Conservation (phyloP, 495 filamentous ascomycete species). For the Penicillium dipodomyicola region DNA sequence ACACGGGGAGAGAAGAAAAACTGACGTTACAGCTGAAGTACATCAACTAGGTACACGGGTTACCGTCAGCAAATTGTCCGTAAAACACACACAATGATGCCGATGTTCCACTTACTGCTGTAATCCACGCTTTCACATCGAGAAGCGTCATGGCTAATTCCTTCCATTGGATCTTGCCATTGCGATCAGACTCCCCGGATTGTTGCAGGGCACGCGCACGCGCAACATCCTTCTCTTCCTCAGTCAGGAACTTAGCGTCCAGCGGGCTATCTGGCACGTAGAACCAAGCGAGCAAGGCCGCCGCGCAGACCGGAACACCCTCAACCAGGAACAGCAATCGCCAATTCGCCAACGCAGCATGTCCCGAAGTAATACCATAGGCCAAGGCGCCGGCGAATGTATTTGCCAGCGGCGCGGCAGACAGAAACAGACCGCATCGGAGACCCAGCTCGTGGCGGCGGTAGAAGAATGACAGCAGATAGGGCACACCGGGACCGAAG, state of each 20-base stretch:
- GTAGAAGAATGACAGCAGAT: slow-evolving; percentile 81
- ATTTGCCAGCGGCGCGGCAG: slow-evolving; percentile 76
- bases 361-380: slow-evolving; percentile 75
- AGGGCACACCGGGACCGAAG: slow-evolving; percentile 69
- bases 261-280: slow-evolving; percentile 70
- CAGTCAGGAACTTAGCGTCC: slow-evolving; percentile 65
- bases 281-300: slow-evolving; percentile 65
- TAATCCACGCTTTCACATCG: slow-evolving; percentile 61
- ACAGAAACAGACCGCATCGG: slow-evolving; percentile 72
- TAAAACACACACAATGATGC: background rate
- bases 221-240: slow-evolving; percentile 69
- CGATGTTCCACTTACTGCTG: slow-evolving; percentile 37
- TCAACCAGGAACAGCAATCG: slow-evolving; percentile 80
- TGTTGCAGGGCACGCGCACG: slow-evolving; percentile 60
- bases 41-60: slow-evolving; percentile 43
- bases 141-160: slow-evolving; percentile 57
- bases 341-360: slow-evolving; percentile 69
- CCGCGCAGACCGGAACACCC: slow-evolving; percentile 66
- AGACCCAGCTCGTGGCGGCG: slow-evolving; percentile 73
- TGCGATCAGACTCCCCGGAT: slow-evolving; percentile 55
- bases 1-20: slow-evolving; percentile 83
- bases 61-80: background rate
- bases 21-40: slow-evolving; percentile 62
- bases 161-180: slow-evolving; percentile 53
- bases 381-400: slow-evolving; percentile 82